Conservation (phyloP, 2,329 filamentous ascomycete genomes). For the Herpomyces periplanetae region DNA sequence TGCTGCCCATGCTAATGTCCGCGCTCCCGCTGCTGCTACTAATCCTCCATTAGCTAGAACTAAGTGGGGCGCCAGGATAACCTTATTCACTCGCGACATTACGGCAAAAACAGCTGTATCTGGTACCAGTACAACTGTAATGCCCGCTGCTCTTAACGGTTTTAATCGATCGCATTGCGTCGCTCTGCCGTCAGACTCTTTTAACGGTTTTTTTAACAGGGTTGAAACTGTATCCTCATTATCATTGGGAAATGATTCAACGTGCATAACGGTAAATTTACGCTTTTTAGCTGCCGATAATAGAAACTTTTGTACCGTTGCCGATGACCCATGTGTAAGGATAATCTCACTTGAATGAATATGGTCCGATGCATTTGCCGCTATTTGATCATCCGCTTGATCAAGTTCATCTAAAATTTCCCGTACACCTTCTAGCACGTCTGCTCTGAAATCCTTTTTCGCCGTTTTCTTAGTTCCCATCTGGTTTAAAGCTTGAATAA, state of each 20-base stretch:
- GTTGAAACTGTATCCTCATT: constrained; percentile 20
- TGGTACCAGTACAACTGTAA: constrained; percentile 43
- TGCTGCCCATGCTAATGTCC: constrained; percentile 45
- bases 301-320: constrained; percentile 59
- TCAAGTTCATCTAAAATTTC: constrained; percentile 86
- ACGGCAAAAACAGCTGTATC: constrained; percentile 62
- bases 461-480: constrained; percentile 6
- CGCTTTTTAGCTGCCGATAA: constrained; percentile 53
- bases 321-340: constrained; percentile 48
- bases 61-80: constrained; percentile 52
- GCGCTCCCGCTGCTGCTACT: constrained; percentile 44
- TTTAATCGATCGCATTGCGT: constrained; percentile 22
- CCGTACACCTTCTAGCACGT: constrained; percentile 68
- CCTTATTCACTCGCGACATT: constrained; percentile 82
- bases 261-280: constrained; percentile 62
- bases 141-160: constrained; percentile 32
- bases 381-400: constrained; percentile 71
- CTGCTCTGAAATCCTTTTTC: constrained; percentile 34
- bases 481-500: constrained; percentile 6
- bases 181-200: constrained; percentile 7
- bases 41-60: constrained; percentile 63
- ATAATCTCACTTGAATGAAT: constrained; percentile 80
- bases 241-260: constrained; percentile 28
- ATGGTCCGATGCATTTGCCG: constrained; percentile 49
- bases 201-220: constrained; percentile 14